Evolutionary conservation across 2,329 filamentous ascomycete species (phyloP).

Genomic region (Paecilomyces sp.): DNA sequence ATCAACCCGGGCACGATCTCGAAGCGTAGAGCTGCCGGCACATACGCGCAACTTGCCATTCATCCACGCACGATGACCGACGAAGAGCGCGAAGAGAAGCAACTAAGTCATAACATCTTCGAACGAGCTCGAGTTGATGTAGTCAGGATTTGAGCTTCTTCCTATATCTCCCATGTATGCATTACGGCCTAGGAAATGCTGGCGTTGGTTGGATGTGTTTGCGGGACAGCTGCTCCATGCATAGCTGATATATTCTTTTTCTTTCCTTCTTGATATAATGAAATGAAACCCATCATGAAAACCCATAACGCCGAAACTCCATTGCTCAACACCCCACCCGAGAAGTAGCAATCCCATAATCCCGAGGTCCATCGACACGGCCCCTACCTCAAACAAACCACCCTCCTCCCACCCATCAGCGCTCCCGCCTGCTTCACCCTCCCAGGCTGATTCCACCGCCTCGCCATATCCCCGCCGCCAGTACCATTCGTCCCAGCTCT

Average conservation of each 20-base stretch:
- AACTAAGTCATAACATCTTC: conserved; percentile 69
- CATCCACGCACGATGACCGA: conserved; percentile 57
- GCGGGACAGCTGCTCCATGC: neutral
- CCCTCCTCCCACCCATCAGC: conserved; percentile 32
- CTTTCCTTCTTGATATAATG: neutral
- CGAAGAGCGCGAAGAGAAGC: conserved; percentile 49
- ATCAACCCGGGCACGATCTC: conserved; percentile 87
- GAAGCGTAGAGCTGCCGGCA: conserved; percentile 76
- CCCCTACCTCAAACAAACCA: conserved; percentile 26
- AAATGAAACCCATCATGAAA: neutral
- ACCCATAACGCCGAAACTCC: conserved; percentile 1
- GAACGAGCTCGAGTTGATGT: conserved; percentile 83
- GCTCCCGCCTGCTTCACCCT: conserved; percentile 19
- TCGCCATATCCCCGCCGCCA: conserved; percentile 12
- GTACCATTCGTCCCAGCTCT: conserved; percentile 9
- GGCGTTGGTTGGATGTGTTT: conserved; percentile 11
- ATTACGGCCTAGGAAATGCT: neutral
- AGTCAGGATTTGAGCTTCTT: conserved; percentile 56
- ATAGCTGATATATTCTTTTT: neutral
- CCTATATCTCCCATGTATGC: neutral
- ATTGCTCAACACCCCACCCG: neutral
- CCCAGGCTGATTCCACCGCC: conserved; percentile 8
- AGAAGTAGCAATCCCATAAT: neutral
- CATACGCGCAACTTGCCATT: conserved; percentile 73
- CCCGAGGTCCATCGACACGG: too few relatives aligned